These are phyloP conservation scores for Aspergillus novofumigatus DNA, from an alignment of 2,329 filamentous ascomycete genomes.

Conservation along the genomic window DNA sequence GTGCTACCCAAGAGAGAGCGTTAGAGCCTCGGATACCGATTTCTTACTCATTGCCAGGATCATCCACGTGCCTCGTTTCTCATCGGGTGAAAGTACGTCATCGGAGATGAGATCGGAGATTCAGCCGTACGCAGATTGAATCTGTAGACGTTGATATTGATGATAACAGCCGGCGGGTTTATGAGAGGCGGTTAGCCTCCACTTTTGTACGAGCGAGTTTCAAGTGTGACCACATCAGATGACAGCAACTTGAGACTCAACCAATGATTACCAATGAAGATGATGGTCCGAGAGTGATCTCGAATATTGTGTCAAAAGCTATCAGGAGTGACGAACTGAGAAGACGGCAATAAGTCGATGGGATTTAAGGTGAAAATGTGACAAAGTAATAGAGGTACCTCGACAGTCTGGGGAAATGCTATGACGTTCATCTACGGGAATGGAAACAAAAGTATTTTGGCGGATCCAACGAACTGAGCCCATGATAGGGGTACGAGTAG, in stretches of 20 bases:
- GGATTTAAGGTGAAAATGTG: no score
- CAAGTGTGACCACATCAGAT: conserved; percentile 22
- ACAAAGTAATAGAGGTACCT: no score
- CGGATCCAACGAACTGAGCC: no score
- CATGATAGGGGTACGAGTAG: no score
- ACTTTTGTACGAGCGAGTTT: conserved; percentile 2
- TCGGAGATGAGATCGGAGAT: background rate
- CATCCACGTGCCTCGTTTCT: background rate
- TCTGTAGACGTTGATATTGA: background rate
- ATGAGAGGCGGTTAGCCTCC: background rate
- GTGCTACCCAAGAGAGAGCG: background rate
- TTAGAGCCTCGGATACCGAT: background rate
- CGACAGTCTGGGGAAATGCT: background rate
- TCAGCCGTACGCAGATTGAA: background rate
- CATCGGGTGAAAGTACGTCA: background rate
- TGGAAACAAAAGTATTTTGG: background rate
- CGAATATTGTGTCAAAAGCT: background rate
- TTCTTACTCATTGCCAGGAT: background rate
- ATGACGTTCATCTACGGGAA: background rate
- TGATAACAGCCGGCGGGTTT: background rate
- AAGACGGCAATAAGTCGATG: background rate
- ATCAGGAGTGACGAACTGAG: background rate
- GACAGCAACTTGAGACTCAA: conserved; percentile 4
- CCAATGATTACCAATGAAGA: background rate
- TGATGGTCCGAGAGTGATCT: background rate